Conservation (phyloP, 441 rosid genomes). For the Theobroma grandiflorum region DNA sequence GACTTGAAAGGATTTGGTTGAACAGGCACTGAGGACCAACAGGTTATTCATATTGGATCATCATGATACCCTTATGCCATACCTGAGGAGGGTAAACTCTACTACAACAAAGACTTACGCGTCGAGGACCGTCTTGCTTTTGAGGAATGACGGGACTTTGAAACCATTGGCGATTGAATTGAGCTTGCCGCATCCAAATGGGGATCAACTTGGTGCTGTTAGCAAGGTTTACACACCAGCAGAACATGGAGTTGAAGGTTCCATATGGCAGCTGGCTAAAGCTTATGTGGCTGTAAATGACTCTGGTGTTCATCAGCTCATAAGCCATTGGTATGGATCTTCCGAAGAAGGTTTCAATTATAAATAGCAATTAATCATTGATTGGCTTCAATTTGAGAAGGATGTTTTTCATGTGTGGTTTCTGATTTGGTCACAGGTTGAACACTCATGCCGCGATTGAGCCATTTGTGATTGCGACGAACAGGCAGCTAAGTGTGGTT, state of each 20-base stretch:
- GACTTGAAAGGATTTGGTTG: constrained; percentile 9
- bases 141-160: constrained; percentile 62
- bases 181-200: constrained; percentile 68
- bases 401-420: not conserved
- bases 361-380: not conserved
- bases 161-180: constrained; percentile 71
- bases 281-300: constrained; percentile 85
- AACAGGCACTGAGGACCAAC: constrained; percentile 57
- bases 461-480: constrained; percentile 85
- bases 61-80: constrained; percentile 70
- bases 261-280: constrained; percentile 90
- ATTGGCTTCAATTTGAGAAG: not conserved
- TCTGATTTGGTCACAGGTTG: constrained; percentile 47
- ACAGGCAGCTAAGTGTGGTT: constrained; percentile 79
- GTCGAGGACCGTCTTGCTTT: constrained; percentile 61
- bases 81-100: constrained; percentile 57
- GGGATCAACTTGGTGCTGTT: constrained; percentile 57
- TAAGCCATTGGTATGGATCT: constrained; percentile 74
- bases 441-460: constrained; percentile 86
- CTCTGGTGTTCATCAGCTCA: constrained; percentile 84
- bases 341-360: not conserved
- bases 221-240: constrained; percentile 73
- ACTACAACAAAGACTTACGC: constrained; percentile 60
- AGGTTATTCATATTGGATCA: constrained; percentile 70
- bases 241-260: constrained; percentile 53